Percentiles rank a stretch among this genome's conserved stretches.
phyloP scores from a whole-genome alignment of 192 early-diverging fungal species.

The Coemansia sp. region DNA sequence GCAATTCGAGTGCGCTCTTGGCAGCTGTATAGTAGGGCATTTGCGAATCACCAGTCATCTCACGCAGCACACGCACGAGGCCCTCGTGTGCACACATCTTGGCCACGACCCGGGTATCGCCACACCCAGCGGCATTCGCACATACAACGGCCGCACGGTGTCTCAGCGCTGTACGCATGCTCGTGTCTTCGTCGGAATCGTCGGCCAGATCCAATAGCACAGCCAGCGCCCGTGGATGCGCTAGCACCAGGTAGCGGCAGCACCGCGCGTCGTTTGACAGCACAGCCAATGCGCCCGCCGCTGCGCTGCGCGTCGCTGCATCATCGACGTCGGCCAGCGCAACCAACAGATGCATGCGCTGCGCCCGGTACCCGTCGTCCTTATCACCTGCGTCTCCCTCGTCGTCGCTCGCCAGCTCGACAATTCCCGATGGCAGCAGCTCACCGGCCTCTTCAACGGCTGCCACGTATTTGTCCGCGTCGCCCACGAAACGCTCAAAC shows the following conservation, averaged over 20 bases:
- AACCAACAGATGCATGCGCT: slow-evolving; percentile 74
- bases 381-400: not conserved
- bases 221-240: slow-evolving; percentile 27
- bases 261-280: slow-evolving; percentile 54
- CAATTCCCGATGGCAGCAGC: slow-evolving; percentile 15
- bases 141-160: slow-evolving; percentile 43
- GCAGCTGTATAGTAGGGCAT: slow-evolving; percentile 28
- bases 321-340: slow-evolving; percentile 90
- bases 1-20: slow-evolving; percentile 16
- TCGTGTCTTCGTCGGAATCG: not conserved
- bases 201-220: slow-evolving; percentile 19
- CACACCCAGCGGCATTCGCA: slow-evolving; percentile 35
- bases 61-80: slow-evolving; percentile 1
- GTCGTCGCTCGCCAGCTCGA: slow-evolving; percentile 33
- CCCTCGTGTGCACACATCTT: not conserved
- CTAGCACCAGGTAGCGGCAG: slow-evolving; percentile 38
- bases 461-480: slow-evolving; percentile 21
- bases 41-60: slow-evolving; percentile 16
- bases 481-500: slow-evolving; percentile 69
- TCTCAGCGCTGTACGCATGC: slow-evolving; percentile 4
- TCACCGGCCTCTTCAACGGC: slow-evolving; percentile 1
- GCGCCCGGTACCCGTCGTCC: slow-evolving; percentile 44
- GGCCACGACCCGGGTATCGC: slow-evolving; percentile 14
- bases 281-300: slow-evolving; percentile 83
- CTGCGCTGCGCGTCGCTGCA: slow-evolving; percentile 75